Percentiles rank a stretch among this genome's conserved stretches.
These are phyloP conservation scores for Schizophyllum amplum DNA, from an alignment of 1,284 basidiomycete genomes.

Conservation along the genomic window DNA sequence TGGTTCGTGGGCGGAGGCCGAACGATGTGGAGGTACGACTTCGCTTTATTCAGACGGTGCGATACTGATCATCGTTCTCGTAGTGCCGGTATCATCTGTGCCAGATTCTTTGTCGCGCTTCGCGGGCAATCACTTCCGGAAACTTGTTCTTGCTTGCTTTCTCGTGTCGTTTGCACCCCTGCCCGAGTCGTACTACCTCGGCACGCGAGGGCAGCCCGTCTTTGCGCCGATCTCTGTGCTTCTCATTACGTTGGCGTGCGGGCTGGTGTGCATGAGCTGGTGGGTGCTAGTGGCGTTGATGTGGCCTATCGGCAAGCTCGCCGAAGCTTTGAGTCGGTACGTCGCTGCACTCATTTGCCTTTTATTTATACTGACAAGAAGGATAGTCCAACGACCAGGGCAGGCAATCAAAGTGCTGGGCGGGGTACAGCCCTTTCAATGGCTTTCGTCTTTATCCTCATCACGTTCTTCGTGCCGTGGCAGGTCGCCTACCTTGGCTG, in stretches of 20 bases:
- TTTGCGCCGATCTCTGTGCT: conserved; percentile 51
- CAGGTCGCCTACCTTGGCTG: conserved; percentile 84
- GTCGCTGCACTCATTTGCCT: background rate
- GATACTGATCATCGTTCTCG: conserved; percentile 5
- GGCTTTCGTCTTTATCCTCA: conserved; percentile 49
- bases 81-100: conserved; percentile 39
- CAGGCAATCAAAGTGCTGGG: conserved; percentile 29
- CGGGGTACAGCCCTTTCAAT: conserved; percentile 52
- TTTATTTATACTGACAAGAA: conserved; percentile 1
- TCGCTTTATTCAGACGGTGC: conserved; percentile 3
- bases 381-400: conserved; percentile 16
- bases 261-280: conserved; percentile 56
- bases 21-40: conserved; percentile 23
- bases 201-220: conserved; percentile 41
- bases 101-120: conserved; percentile 38
- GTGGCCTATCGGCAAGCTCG: conserved; percentile 31
- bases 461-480: conserved; percentile 77
- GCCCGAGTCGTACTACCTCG: conserved; percentile 44
- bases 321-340: conserved; percentile 32
- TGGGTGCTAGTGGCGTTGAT: conserved; percentile 36
- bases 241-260: conserved; percentile 31
- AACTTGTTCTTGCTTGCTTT: conserved; percentile 34
- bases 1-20: conserved; percentile 36
- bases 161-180: conserved; percentile 49
- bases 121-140: conserved; percentile 29